These are phyloP conservation scores for Dioscorea cayenensis DNA, from an alignment of 116 monocot genomes.

Conservation along the genomic window DNA sequence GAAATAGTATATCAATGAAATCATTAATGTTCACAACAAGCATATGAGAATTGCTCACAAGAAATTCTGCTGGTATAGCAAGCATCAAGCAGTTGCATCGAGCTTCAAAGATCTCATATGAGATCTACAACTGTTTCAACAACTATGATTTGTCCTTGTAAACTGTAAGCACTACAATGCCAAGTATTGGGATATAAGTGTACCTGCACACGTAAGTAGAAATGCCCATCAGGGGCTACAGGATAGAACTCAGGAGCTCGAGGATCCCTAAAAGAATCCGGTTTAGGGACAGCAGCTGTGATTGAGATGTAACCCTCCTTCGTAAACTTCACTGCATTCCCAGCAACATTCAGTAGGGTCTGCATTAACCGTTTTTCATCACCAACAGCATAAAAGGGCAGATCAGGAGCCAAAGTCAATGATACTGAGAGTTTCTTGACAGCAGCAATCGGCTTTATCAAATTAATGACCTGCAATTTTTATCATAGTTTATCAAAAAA, in stretches of 20 bases:
- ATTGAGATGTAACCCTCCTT: conserved; percentile 78
- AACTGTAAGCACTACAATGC: not conserved
- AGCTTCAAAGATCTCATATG: not conserved
- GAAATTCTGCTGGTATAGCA: too few species aligned
- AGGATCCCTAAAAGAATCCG: conserved; percentile 52
- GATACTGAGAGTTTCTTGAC: conserved; percentile 54
- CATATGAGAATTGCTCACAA: too few species aligned
- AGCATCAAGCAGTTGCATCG: too few species aligned
- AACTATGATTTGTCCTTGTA: too few species aligned
- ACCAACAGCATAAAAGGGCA: conserved; percentile 66
- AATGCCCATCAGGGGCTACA: conserved; percentile 43
- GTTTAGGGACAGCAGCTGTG: conserved; percentile 42
- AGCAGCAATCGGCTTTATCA: conserved; percentile 87
- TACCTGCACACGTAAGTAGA: conserved; percentile 84
- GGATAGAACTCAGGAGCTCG: conserved; percentile 50
- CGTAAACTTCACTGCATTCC: conserved; percentile 91
- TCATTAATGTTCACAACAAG: too few species aligned
- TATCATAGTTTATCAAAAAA: conserved; percentile 9
- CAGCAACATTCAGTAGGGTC: conserved; percentile 64
- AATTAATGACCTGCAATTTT: conserved; percentile 55
- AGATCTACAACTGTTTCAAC: not conserved
- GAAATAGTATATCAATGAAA: not conserved
- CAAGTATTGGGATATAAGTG: not conserved
- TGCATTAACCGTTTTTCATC: conserved; percentile 88
- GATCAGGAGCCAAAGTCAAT: conserved; percentile 54